Evolutionary conservation across 2,329 filamentous ascomycete species (phyloP).

Genomic region (Pyricularia sp.): DNA sequence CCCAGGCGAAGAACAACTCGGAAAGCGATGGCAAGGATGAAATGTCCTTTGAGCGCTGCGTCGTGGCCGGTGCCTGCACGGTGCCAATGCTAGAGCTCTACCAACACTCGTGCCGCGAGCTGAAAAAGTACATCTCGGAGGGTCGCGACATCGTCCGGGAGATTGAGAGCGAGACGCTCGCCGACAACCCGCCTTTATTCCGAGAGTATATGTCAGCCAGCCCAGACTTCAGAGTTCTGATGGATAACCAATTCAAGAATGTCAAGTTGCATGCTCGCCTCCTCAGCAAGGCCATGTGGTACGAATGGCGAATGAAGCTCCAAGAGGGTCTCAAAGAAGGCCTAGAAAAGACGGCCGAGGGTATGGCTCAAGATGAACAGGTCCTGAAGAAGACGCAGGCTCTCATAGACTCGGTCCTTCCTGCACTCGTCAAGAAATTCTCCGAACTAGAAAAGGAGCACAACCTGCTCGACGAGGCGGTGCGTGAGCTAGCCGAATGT

Average conservation of each 20-base stretch:
- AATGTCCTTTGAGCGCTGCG: conserved; percentile 61
- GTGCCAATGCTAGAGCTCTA: conserved; percentile 91
- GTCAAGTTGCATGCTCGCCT: conserved; percentile 88
- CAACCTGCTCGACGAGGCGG: conserved; percentile 59
- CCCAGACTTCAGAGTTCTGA: conserved; percentile 71
- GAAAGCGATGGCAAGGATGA: conserved; percentile 35
- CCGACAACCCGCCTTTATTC: conserved; percentile 87
- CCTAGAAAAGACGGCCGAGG: conserved; percentile 63
- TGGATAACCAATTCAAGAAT: conserved; percentile 97
- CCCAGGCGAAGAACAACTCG: conserved; percentile 25
- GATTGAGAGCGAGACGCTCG: conserved; percentile 80
- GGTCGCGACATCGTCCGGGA: conserved; percentile 82
- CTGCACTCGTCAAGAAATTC: conserved; percentile 51
- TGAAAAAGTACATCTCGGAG: conserved; percentile 95
- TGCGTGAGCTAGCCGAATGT: conserved; percentile 66
- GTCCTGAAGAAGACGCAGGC: conserved; percentile 58
- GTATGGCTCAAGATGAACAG: conserved; percentile 66
- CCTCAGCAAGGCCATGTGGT: conserved; percentile 94
- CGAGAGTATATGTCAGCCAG: conserved; percentile 82
- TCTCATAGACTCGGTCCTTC: conserved; percentile 58
- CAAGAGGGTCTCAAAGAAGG: conserved; percentile 73
- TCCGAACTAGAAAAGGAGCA: conserved; percentile 54
- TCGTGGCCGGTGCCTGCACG: conserved; percentile 83
- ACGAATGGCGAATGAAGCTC: conserved; percentile 91
- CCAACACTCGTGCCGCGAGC: conserved; percentile 87